Percentiles rank a stretch among this genome's conserved stretches.
Conservation (phyloP, 805 yeast species). For the Grigorovia transvaalensis region DNA sequence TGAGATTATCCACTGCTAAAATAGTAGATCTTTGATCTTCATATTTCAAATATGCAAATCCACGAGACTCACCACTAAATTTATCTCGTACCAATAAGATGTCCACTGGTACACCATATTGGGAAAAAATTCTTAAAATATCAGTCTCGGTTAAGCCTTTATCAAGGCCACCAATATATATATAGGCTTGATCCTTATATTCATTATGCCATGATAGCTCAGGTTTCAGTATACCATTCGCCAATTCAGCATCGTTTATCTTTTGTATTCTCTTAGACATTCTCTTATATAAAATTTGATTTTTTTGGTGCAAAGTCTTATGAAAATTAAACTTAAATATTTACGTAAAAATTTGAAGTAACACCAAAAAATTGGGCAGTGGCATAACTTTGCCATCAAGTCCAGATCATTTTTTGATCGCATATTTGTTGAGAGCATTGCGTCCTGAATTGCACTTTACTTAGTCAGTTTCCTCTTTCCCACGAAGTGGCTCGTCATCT, state of each 20-base stretch:
- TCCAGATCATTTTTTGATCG: too few species aligned
- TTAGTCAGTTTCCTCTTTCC: too few species aligned
- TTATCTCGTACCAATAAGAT: constrained; percentile 58
- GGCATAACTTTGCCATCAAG: too few species aligned
- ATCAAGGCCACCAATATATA: constrained; percentile 69
- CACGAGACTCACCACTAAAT: constrained; percentile 53
- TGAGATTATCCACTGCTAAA: constrained; percentile 80
- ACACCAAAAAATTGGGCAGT: too few species aligned
- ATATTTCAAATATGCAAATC: constrained; percentile 75
- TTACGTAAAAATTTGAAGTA: too few species aligned
- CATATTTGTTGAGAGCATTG: too few species aligned
- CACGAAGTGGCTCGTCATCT: too few species aligned
- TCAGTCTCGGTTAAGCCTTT: constrained; percentile 62
- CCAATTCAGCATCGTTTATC: constrained; percentile 59
- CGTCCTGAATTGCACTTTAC: too few species aligned
- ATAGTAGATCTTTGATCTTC: constrained; percentile 73
- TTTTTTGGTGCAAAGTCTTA: too few species aligned
- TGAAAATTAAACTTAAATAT: too few species aligned
- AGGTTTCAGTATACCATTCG: constrained; percentile 40
- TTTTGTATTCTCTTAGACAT: constrained; percentile 34
- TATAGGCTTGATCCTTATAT: constrained; percentile 62
- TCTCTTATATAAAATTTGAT: not conserved
- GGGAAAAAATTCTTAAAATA: constrained; percentile 68
- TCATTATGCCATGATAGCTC: constrained; percentile 87
- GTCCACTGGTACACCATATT: constrained; percentile 79